These are phyloP conservation scores for Amanita polypyramis DNA, from an alignment of 768 basidiomycete species.

Conservation along the genomic window DNA sequence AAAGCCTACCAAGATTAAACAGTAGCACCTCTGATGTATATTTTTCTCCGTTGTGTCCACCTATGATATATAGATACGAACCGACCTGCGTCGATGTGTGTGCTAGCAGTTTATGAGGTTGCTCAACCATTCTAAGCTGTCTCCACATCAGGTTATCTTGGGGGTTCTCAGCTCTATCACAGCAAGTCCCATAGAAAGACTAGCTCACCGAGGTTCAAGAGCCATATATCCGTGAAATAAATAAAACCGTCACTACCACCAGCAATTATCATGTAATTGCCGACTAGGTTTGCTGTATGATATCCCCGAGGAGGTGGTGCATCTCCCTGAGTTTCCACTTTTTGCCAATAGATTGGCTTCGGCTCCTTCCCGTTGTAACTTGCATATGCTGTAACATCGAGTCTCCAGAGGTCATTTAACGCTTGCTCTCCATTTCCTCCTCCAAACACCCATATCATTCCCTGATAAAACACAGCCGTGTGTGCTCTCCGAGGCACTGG, in stretches of 20 bases:
- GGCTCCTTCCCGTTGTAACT: conserved; percentile 12
- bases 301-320: conserved; percentile 70
- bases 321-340: conserved; percentile 44
- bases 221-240: conserved; percentile 84
- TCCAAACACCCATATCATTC: conserved; percentile 79
- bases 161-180: not conserved
- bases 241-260: conserved; percentile 89
- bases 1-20: conserved; percentile 72
- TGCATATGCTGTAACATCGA: conserved; percentile 43
- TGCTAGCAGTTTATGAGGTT: conserved; percentile 53
- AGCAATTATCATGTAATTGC: conserved; percentile 76
- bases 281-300: conserved; percentile 83
- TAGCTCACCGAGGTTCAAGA: conserved; percentile 67
- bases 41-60: conserved; percentile 74
- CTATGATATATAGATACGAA: conserved; percentile 81
- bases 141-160: conserved; percentile 37
- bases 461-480: conserved; percentile 64
- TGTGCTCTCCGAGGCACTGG: conserved; percentile 80
- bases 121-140: conserved; percentile 28
- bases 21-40: conserved; percentile 70
- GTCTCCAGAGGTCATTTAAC: conserved; percentile 81
- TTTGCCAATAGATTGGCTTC: conserved; percentile 24
- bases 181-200: not conserved
- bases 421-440: conserved; percentile 92
- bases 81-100: conserved; percentile 89